Conservation (phyloP, 2,329 filamentous ascomycete genomes). For the Ustulina deusta region DNA sequence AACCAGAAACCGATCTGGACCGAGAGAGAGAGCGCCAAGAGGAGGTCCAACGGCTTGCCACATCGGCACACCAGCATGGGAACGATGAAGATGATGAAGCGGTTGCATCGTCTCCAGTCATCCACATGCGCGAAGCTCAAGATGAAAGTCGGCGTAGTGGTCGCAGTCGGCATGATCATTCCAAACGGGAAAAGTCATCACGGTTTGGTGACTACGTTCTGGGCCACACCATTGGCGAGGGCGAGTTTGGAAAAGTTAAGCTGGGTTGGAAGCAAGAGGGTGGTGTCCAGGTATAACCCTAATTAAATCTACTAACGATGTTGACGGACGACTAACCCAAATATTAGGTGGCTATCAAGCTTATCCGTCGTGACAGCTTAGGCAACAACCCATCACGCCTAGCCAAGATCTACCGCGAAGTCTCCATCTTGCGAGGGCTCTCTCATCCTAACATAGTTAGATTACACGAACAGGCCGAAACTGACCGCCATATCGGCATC, state of each 20-base stretch:
- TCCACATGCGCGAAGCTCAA: slow-evolving; percentile 56
- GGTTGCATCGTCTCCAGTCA: slow-evolving; percentile 58
- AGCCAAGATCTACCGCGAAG: slow-evolving; percentile 97
- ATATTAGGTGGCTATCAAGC: slow-evolving; percentile 89
- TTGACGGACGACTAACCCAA: slow-evolving; percentile 29
- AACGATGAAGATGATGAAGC: slow-evolving; percentile 53
- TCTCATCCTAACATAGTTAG: slow-evolving; percentile 97
- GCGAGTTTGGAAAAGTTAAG: slow-evolving; percentile 98
- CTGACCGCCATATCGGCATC: slow-evolving; percentile 95
- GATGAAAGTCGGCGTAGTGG: slow-evolving; percentile 62
- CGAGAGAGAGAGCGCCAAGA: slow-evolving; percentile 77
- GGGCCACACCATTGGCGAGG: slow-evolving; percentile 95
- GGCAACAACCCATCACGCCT: slow-evolving; percentile 89
- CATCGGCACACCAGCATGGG: slow-evolving; percentile 46
- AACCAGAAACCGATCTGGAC: slow-evolving; percentile 78
- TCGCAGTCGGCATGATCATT: slow-evolving; percentile 71
- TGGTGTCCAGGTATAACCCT: slow-evolving; percentile 75
- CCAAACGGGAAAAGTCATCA: slow-evolving; percentile 76
- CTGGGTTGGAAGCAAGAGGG: slow-evolving; percentile 98
- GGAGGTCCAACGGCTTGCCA: slow-evolving; percentile 63
- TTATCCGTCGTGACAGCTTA: slow-evolving; percentile 88
- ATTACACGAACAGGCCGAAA: slow-evolving; percentile 98
- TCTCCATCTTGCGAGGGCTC: slow-evolving; percentile 86
- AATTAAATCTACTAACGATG: background rate
- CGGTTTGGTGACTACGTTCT: slow-evolving; percentile 97